Conservation (phyloP, 345 rosid genomes). For the Moricandia moricandioides region DNA sequence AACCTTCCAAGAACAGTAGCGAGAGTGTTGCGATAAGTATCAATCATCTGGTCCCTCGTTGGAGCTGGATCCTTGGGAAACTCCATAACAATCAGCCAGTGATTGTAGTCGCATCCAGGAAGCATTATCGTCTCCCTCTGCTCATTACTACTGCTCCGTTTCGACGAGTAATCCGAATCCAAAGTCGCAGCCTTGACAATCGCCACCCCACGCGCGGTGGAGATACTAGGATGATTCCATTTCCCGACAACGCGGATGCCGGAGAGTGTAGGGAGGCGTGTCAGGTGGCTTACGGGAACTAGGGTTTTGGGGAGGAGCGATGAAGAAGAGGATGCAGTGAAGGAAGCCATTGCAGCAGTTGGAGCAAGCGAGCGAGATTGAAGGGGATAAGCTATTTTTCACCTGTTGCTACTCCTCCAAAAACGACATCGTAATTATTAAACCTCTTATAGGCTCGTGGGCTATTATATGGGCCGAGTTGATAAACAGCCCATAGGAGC, state of each 20-base stretch:
- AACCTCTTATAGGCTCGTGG: background rate
- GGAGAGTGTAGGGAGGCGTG: background rate
- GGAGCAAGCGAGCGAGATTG: background rate
- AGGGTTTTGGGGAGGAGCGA: constrained; percentile 45
- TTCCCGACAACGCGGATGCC: background rate
- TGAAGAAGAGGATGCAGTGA: constrained; percentile 37
- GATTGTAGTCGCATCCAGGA: constrained; percentile 91
- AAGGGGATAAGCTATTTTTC: constrained; percentile 25
- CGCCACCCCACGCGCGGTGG: constrained; percentile 30
- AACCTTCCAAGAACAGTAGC: constrained; percentile 90
- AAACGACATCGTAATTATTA: background rate
- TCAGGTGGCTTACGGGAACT: constrained; percentile 26
- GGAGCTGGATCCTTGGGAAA: constrained; percentile 98
- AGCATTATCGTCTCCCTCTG: constrained; percentile 90
- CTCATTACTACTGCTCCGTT: constrained; percentile 64
- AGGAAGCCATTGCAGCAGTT: constrained; percentile 54
- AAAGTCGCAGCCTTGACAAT: constrained; percentile 48
- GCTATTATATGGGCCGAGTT: constrained; percentile 33
- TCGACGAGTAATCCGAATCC: constrained; percentile 65
- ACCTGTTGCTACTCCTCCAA: background rate
- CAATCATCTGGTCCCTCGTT: constrained; percentile 90
- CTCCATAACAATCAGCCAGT: constrained; percentile 97
- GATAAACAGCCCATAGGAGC: background rate
- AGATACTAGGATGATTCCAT: constrained; percentile 20
- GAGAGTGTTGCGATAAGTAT: constrained; percentile 81